Evolutionary conservation across 805 yeast species (phyloP).

Genomic region (Candida morakotiae): DNA sequence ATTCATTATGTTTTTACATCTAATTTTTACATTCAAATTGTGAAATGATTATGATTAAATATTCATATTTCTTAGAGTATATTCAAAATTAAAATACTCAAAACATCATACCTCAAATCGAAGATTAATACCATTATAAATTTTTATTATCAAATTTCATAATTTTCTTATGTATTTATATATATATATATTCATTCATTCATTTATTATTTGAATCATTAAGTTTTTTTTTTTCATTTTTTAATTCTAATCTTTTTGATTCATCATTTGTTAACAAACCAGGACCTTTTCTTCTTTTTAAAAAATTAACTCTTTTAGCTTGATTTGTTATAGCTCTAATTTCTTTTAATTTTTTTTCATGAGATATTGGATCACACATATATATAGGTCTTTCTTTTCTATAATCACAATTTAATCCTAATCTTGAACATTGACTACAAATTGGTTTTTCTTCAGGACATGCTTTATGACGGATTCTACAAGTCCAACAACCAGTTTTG

Average conservation of each 20-base stretch:
- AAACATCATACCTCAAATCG: no score
- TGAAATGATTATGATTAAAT: no score
- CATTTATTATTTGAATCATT: no score
- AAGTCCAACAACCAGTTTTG: conserved; percentile 74
- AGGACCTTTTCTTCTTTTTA: conserved; percentile 9
- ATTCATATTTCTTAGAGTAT: no score
- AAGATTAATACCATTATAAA: no score
- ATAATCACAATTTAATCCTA: conserved; percentile 59
- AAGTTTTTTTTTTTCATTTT: neutral
- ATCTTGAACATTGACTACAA: conserved; percentile 54
- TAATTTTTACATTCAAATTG: no score
- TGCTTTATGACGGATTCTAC: conserved; percentile 67
- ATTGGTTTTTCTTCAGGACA: conserved; percentile 64
- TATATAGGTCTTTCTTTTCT: conserved; percentile 48
- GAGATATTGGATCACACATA: conserved; percentile 41
- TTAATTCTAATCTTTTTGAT: neutral
- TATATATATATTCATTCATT: no score
- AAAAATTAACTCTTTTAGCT: conserved; percentile 14
- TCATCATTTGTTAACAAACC: conserved; percentile 1
- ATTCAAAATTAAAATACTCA: no score
- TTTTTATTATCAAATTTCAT: no score
- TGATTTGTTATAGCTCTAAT: conserved; percentile 43
- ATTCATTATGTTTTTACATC: no score
- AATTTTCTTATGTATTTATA: no score
- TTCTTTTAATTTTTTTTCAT: conserved; percentile 45